Conservation (phyloP, 2,329 filamentous ascomycete species). For the Diplodia scrobiculata region DNA sequence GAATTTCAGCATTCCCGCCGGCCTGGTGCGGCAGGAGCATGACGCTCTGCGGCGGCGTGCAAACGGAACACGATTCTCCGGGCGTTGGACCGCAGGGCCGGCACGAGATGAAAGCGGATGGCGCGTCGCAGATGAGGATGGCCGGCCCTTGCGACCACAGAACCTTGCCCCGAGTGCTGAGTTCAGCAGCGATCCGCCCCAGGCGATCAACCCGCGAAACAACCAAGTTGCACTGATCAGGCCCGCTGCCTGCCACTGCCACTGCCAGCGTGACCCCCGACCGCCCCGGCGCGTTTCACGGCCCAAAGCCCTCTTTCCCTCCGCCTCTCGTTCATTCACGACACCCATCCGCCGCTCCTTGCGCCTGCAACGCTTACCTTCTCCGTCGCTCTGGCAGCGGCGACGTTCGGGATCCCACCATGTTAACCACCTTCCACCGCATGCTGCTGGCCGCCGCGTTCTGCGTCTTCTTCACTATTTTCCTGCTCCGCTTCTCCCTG, state of each 20-base stretch:
- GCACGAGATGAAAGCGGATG: constrained; percentile 12
- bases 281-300: constrained; percentile 19
- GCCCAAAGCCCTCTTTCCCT: not conserved
- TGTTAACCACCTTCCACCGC: constrained; percentile 26
- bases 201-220: constrained; percentile 26
- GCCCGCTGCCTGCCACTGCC: constrained; percentile 18
- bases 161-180: constrained; percentile 15
- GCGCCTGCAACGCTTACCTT: not conserved
- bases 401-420: constrained; percentile 4
- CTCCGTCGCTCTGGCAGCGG: constrained; percentile 23
- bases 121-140: constrained; percentile 14
- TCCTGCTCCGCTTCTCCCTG: constrained; percentile 25
- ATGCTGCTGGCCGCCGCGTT: constrained; percentile 19
- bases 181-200: constrained; percentile 26
- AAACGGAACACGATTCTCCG: constrained; percentile 18
- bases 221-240: constrained; percentile 19
- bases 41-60: not conserved
- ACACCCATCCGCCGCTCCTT: not conserved
- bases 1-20: constrained; percentile 1
- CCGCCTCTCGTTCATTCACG: not conserved
- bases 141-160: constrained; percentile 24
- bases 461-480: constrained; percentile 16
- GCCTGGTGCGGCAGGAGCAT: not conserved
- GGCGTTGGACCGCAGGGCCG: not conserved
- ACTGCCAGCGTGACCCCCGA: constrained; percentile 15